Percentiles rank a stretch among this genome's conserved stretches.
These are phyloP conservation scores for Coccomyxa sp. DNA, from an alignment of 139 green algal species.

Conservation along the genomic window DNA sequence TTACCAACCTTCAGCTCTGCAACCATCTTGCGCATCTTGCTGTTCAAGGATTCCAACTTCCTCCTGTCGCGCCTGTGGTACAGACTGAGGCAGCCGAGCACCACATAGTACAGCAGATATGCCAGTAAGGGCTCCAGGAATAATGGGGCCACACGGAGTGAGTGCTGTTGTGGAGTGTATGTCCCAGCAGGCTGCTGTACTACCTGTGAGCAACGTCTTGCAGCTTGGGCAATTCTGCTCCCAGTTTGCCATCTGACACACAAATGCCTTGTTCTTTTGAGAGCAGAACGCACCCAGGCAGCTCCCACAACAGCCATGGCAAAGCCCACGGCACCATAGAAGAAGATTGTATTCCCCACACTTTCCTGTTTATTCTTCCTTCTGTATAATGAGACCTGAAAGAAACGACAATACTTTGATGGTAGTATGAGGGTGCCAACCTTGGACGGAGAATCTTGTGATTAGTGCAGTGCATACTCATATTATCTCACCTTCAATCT, in stretches of 20 bases:
- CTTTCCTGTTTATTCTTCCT: not conserved
- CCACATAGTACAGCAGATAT: constrained; percentile 10
- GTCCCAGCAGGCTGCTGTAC: constrained; percentile 31
- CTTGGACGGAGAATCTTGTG: no score
- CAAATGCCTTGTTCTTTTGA: not conserved
- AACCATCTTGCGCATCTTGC: constrained; percentile 50
- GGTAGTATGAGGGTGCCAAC: not conserved
- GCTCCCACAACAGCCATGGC: not conserved
- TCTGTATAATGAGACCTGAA: not conserved
- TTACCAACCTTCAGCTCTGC: constrained; percentile 55
- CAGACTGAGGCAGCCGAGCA: constrained; percentile 11
- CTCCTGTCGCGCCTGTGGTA: constrained; percentile 20
- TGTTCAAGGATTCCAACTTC: constrained; percentile 28
- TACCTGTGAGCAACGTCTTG: constrained; percentile 18
- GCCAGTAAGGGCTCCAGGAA: constrained; percentile 24
- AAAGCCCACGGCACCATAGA: constrained; percentile 6
- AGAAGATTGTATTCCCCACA: constrained; percentile 1
- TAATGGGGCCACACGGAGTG: constrained; percentile 18
- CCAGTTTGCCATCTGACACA: not conserved
- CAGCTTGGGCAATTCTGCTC: no score
- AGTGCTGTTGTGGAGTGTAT: constrained; percentile 31
- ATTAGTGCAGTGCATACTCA: no score
- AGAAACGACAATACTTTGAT: not conserved
- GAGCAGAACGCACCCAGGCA: constrained; percentile 12
- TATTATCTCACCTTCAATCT: not conserved